Conservation (phyloP, 164 flowering plant species). For the Cinnamomum micranthum region DNA sequence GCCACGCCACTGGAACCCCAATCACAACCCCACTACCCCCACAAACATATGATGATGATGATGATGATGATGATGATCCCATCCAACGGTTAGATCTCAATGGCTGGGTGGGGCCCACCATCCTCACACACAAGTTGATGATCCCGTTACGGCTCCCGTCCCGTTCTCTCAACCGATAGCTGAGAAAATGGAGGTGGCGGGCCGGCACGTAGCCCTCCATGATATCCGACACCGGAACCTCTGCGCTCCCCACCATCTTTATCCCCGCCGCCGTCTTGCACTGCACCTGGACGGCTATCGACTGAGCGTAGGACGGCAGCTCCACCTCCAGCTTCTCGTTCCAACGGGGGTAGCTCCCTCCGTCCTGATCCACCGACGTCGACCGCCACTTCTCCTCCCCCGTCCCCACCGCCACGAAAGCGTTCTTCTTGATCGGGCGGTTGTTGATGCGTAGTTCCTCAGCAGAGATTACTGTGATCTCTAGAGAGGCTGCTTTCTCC, state of each 20-base stretch:
- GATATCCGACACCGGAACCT: constrained; percentile 7
- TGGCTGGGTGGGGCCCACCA: neutral
- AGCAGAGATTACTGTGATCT: constrained; percentile 40
- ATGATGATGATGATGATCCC: no score
- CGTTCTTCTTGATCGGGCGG: constrained; percentile 32
- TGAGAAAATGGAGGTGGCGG: constrained; percentile 4
- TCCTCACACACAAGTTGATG: neutral
- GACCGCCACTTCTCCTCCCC: constrained; percentile 4
- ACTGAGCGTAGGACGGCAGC: neutral
- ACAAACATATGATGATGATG: neutral
- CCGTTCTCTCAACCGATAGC: constrained; percentile 7
- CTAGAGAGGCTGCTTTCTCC: constrained; percentile 10
- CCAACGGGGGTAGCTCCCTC: constrained; percentile 46
- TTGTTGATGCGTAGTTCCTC: constrained; percentile 25
- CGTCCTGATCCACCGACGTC: constrained; percentile 26
- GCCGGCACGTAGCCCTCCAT: constrained; percentile 8
- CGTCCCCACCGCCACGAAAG: constrained; percentile 23
- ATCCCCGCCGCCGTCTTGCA: neutral
- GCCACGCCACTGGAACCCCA: neutral
- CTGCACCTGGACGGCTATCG: neutral
- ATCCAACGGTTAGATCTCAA: no score
- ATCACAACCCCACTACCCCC: neutral
- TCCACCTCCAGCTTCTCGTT: constrained; percentile 31
- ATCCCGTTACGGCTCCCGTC: constrained; percentile 5
- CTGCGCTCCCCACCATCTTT: neutral